Percentiles rank a stretch among this genome's conserved stretches.
Conservation (phyloP, 1,284 basidiomycete species). For the Ganoderma sinense region DNA sequence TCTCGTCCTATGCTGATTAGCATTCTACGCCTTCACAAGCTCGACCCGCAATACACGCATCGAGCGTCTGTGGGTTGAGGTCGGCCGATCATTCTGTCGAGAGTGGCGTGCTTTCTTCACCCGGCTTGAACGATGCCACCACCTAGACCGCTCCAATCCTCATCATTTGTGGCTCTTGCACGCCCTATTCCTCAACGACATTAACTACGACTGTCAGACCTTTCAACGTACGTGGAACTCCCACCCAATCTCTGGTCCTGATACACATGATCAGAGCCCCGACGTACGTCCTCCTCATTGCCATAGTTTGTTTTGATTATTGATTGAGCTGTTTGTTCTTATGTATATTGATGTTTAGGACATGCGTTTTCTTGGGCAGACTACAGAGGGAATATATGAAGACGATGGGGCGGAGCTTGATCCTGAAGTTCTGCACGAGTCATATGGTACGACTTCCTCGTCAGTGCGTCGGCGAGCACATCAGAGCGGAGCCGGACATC, state of each 20-base stretch:
- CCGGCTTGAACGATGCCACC: conserved; percentile 37
- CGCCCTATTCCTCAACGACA: neutral
- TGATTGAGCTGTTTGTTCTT: too few relatives aligned
- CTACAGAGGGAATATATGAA: neutral
- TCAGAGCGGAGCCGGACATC: neutral
- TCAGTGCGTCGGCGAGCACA: neutral
- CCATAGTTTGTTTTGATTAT: too few relatives aligned
- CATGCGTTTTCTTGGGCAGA: neutral
- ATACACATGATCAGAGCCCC: neutral
- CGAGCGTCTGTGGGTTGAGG: conserved; percentile 49
- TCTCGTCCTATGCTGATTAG: too few relatives aligned
- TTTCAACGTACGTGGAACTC: neutral
- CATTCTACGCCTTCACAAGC: too few relatives aligned
- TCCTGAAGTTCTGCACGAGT: neutral
- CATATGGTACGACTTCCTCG: neutral
- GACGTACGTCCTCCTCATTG: too few relatives aligned
- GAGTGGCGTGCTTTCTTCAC: conserved; percentile 51
- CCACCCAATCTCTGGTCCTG: neutral
- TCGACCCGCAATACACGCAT: conserved; percentile 41
- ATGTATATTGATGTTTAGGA: too few relatives aligned
- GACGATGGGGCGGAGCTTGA: neutral
- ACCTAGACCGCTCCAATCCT: neutral
- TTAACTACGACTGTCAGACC: conserved; percentile 40
- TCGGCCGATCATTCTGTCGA: conserved; percentile 44
- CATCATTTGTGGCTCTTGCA: neutral